A percentile compares a stretch with the other conserved stretches of the same genome.
These are phyloP conservation scores for Claviceps citrina DNA, from an alignment of 2,329 filamentous ascomycete species.

Conservation along the genomic window DNA sequence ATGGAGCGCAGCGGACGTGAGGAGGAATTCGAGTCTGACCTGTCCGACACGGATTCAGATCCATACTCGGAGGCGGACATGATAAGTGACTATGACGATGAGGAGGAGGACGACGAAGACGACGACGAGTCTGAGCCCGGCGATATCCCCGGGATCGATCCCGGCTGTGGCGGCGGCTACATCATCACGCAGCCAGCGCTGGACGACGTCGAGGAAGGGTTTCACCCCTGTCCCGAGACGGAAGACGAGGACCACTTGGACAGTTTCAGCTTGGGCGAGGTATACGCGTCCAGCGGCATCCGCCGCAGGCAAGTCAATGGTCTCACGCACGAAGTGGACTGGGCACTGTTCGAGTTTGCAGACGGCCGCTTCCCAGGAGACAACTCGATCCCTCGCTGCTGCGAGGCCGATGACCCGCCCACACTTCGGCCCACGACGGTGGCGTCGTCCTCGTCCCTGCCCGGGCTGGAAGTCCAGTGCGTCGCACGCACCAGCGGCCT, in stretches of 20 bases:
- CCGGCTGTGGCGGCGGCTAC: conserved; percentile 60
- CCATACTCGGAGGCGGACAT: conserved; percentile 33
- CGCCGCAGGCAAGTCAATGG: conserved; percentile 57
- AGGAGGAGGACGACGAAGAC: conserved; percentile 38
- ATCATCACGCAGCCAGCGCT: conserved; percentile 83
- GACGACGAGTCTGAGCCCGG: conserved; percentile 45
- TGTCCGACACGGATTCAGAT: conserved; percentile 47
- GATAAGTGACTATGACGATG: conserved; percentile 37
- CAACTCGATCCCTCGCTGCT: conserved; percentile 51
- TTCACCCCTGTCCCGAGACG: conserved; percentile 57
- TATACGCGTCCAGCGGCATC: conserved; percentile 84
- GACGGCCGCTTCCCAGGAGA: conserved; percentile 52
- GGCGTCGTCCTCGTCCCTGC: conserved; percentile 44
- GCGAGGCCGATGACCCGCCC: conserved; percentile 16
- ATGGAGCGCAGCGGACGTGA: conserved; percentile 28
- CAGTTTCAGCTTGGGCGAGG: conserved; percentile 63
- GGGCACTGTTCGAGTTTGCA: conserved; percentile 76
- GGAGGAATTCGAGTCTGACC: conserved; percentile 43
- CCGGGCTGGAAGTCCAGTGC: conserved; percentile 69
- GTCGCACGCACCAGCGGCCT: conserved; percentile 76
- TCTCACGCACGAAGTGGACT: conserved; percentile 82
- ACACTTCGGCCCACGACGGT: conserved; percentile 40
- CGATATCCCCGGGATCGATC: conserved; percentile 64
- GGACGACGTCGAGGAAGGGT: conserved; percentile 69
- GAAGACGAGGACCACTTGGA: conserved; percentile 71